Percentiles rank a stretch among this genome's conserved stretches.
phyloP scores from a whole-genome alignment of 106 monocot genomes.

The Dactylorhiza incarnata region DNA sequence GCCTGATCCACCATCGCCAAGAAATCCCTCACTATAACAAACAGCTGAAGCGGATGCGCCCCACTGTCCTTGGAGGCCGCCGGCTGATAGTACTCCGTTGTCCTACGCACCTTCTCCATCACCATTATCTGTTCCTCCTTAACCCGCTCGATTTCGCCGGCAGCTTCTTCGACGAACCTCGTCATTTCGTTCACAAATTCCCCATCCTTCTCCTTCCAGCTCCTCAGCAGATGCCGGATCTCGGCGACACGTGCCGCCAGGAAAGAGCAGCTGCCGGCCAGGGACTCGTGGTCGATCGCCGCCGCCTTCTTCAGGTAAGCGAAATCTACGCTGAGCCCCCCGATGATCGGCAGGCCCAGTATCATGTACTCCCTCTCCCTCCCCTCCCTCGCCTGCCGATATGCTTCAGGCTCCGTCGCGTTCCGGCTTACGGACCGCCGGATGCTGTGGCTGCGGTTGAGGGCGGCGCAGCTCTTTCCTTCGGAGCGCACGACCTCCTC shows the following conservation, averaged over 20 bases:
- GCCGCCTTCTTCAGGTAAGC: constrained; percentile 51
- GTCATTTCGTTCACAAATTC: constrained; percentile 43
- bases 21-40: constrained; percentile 56
- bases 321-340: constrained; percentile 46
- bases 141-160: constrained; percentile 24
- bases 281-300: constrained; percentile 36
- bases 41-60: constrained; percentile 38
- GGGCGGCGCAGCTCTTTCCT: constrained; percentile 52
- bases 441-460: constrained; percentile 49
- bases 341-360: constrained; percentile 54
- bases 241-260: constrained; percentile 27
- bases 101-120: constrained; percentile 47
- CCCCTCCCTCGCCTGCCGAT: constrained; percentile 27
- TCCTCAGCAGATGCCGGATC: constrained; percentile 25
- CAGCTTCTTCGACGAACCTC: constrained; percentile 36
- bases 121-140: constrained; percentile 29
- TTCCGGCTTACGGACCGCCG: constrained; percentile 25
- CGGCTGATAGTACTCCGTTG: constrained; percentile 57
- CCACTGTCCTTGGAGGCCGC: constrained; percentile 34
- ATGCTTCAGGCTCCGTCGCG: background rate
- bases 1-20: constrained; percentile 52
- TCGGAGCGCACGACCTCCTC: constrained; percentile 74
- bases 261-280: constrained; percentile 17
- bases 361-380: constrained; percentile 57
- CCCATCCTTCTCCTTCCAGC: constrained; percentile 18